Evolutionary conservation across 139 green algal species (phyloP), one percentile per base, ranked within the genome.

Genomic region (Edaphochlamys debaryana): DNA sequence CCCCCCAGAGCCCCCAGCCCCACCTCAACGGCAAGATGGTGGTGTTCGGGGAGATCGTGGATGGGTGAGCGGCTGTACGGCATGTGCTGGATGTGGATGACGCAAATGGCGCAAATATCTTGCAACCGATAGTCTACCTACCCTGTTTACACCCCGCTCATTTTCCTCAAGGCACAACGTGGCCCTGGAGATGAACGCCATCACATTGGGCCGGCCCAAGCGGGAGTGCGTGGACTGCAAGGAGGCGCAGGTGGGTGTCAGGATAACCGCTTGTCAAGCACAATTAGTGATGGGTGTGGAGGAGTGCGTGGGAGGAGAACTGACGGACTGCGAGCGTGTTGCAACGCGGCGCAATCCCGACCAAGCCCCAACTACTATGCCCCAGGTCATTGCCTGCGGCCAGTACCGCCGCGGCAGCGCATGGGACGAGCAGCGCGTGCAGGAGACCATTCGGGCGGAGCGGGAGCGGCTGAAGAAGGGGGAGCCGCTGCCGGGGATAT

Each of bases 11-110:
- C 0, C 87, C 93, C 0, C 87, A 93, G 22, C 94, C 85, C 9
- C 94, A 96, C 78, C 79, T 97, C 66, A 86, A 97, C 79, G 89
- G 87, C 38, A 34, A 88, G 32, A 95, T 95, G 72, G 92, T 90
- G 68, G 93, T 96, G 23, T 96, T 95, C 68, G 93, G 91, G n/a
- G 78, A 87, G 74, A 42, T 82, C 22, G 70, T 79, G 72, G 83
- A 88, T 36, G 83, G 83, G 71, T 80, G 72, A 29, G 80, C 23
- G 27, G 27, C n/a, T n/a, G n/a, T n/a, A n/a, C n/a, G n/a, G n/a
- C n/a, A n/a, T n/a, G n/a, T n/a, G n/a, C n/a, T n/a, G n/a, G n/a
- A n/a, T n/a, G n/a, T n/a, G n/a, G n/a, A n/a, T n/a, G n/a, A n/a
- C n/a, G n/a, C n/a, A n/a, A n/a, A n/a, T n/a, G n/a, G n/a, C n/a